A percentile compares a stretch with the other conserved stretches of the same genome.
Evolutionary conservation across 2,329 filamentous ascomycete genomes (phyloP).

Genomic region (Aspergillus glaucus): DNA sequence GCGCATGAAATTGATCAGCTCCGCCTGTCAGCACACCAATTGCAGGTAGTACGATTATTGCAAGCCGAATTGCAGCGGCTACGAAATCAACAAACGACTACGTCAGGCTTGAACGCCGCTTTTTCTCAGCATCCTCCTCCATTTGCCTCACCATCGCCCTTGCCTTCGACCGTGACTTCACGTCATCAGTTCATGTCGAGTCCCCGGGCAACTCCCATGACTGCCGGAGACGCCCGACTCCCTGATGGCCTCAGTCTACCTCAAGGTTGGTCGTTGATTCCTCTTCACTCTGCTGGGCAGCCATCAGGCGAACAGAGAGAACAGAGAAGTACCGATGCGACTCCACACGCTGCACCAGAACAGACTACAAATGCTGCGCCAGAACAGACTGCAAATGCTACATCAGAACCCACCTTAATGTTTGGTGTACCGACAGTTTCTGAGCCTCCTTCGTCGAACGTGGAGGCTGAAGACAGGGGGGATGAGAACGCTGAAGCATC

Average conservation of each 20-base stretch:
- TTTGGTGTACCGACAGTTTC: not conserved
- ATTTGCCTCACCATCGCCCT: constrained; percentile 12
- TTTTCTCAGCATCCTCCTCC: constrained; percentile 5
- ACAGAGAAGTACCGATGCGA: not conserved
- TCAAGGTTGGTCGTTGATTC: constrained; percentile 40
- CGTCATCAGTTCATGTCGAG: constrained; percentile 26
- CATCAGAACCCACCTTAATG: constrained; percentile 2
- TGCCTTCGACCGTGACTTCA: constrained; percentile 13
- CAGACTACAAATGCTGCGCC: not conserved
- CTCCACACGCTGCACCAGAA: not conserved
- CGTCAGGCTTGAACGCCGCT: constrained; percentile 6
- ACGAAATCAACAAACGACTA: constrained; percentile 43
- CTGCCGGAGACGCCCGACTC: constrained; percentile 40
- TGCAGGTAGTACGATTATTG: constrained; percentile 61
- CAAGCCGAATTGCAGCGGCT: constrained; percentile 62
- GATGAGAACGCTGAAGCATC: constrained; percentile 1
- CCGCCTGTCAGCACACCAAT: constrained; percentile 59
- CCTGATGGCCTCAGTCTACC: constrained; percentile 48
- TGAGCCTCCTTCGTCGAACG: not conserved
- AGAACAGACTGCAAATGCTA: constrained; percentile 1
- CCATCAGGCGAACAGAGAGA: constrained; percentile 2
- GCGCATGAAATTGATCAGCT: constrained; percentile 60
- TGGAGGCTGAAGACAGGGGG: not conserved
- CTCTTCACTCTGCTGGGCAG: constrained; percentile 19
- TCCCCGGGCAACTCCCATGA: constrained; percentile 26